Conservation (phyloP, 345 rosid genomes). For the Syzygium aqueum region DNA sequence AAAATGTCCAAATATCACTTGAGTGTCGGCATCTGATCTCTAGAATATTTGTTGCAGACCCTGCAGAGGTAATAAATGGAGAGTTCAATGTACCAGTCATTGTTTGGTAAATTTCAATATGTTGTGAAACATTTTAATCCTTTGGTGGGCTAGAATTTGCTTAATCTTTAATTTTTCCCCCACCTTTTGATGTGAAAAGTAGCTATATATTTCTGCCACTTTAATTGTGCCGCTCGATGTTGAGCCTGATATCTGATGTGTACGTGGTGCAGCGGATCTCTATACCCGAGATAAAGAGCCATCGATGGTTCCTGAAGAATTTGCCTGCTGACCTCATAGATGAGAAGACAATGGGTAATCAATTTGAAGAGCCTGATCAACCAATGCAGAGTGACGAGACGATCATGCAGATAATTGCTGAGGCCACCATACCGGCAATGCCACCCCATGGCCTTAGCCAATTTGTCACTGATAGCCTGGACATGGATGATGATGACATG, state of each 20-base stretch:
- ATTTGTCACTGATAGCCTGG: slow-evolving; percentile 48
- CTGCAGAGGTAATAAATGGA: slow-evolving; percentile 42
- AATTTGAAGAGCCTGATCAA: slow-evolving; percentile 74
- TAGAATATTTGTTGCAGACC: slow-evolving; percentile 78
- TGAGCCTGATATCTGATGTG: neutral
- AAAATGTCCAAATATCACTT: slow-evolving; percentile 53
- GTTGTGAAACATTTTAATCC: neutral
- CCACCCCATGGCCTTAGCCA: slow-evolving; percentile 39
- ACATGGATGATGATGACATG: slow-evolving; percentile 84
- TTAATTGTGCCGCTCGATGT: neutral
- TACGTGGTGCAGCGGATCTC: slow-evolving; percentile 56
- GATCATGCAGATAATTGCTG: slow-evolving; percentile 92
- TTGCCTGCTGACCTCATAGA: slow-evolving; percentile 74
- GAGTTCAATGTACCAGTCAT: neutral
- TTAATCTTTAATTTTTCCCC: neutral
- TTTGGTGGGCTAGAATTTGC: neutral
- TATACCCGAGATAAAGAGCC: slow-evolving; percentile 69
- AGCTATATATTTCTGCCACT: neutral
- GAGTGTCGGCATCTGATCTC: slow-evolving; percentile 81
- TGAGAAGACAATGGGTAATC: slow-evolving; percentile 40
- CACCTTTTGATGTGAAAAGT: neutral
- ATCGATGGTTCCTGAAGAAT: slow-evolving; percentile 87
- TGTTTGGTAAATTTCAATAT: neutral
- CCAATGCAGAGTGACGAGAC: slow-evolving; percentile 76
- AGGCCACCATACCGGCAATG: slow-evolving; percentile 78